Conservation (phyloP, 2,329 filamentous ascomycete genomes). For the Cryphonectria naterciae region DNA sequence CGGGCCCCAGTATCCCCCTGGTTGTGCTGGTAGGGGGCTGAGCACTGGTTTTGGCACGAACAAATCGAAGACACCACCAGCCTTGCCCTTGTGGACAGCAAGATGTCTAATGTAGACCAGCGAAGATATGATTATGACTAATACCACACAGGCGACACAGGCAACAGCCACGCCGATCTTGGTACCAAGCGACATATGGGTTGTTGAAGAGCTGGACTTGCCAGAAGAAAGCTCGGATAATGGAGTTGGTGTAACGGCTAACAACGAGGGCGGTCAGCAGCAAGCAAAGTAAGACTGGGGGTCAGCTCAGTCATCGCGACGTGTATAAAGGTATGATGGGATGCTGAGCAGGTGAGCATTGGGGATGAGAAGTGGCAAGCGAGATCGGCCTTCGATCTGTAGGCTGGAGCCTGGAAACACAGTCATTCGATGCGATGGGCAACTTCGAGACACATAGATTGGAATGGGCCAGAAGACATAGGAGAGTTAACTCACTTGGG, state of each 20-base stretch:
- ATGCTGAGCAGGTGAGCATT: background rate
- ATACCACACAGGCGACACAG: background rate
- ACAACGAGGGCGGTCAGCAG: background rate
- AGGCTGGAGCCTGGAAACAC: background rate
- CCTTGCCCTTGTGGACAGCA: constrained; percentile 1
- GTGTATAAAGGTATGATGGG: background rate
- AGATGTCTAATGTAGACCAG: background rate
- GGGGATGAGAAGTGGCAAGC: background rate
- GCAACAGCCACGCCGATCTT: constrained; percentile 1
- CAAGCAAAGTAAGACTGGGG: background rate
- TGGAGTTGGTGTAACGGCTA: constrained; percentile 6
- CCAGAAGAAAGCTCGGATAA: background rate
- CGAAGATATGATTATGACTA: background rate
- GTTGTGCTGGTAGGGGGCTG: background rate
- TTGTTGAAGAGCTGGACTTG: background rate
- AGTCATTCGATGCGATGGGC: background rate
- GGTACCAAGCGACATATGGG: background rate
- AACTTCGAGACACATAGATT: background rate
- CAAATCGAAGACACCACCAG: background rate
- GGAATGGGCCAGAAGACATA: background rate
- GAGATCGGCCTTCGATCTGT: too few species aligned
- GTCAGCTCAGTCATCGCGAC: background rate
- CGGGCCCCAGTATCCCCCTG: constrained; percentile 8
- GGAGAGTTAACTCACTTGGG: constrained; percentile 33
- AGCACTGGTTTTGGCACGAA: constrained; percentile 6